These are phyloP conservation scores for Yamadazyma philogaea DNA, from an alignment of 805 yeast genomes.

Conservation along the genomic window DNA sequence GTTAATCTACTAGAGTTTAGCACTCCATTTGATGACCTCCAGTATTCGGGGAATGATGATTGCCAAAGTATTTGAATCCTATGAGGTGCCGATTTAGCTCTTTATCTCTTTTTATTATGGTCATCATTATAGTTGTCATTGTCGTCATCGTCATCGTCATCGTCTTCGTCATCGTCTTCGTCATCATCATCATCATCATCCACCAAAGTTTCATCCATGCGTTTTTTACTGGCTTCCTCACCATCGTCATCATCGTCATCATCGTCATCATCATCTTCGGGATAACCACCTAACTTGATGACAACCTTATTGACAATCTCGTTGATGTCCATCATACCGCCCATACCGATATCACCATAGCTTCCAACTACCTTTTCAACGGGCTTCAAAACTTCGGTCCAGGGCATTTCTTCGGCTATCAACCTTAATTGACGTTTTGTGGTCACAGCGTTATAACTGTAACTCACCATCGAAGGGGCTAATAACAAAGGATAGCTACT, in stretches of 20 bases:
- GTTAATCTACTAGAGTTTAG: too few relatives aligned
- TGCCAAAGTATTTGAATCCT: too few relatives aligned
- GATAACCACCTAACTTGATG: conserved; percentile 57
- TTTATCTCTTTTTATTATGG: conserved; percentile 8
- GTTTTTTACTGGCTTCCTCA: conserved; percentile 7
- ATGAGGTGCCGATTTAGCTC: not conserved
- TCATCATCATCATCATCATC: conserved; percentile 47
- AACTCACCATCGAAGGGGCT: conserved; percentile 96
- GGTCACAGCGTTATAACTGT: conserved; percentile 84
- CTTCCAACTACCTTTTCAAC: conserved; percentile 90
- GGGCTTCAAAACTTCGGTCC: conserved; percentile 91
- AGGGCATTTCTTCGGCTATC: conserved; percentile 86
- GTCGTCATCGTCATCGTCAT: conserved; percentile 22
- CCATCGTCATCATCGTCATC: conserved; percentile 31
- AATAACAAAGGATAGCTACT: conserved; percentile 81
- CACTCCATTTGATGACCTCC: too few relatives aligned
- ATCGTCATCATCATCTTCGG: conserved; percentile 49
- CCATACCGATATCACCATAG: conserved; percentile 98
- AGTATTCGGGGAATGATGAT: too few relatives aligned
- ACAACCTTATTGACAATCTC: conserved; percentile 87
- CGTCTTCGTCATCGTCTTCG: conserved; percentile 43
- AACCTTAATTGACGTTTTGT: conserved; percentile 79
- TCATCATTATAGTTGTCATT: conserved; percentile 21
- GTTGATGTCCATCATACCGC: conserved; percentile 98
- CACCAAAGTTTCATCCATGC: conserved; percentile 35